phyloP scores from a whole-genome alignment of 2,329 filamentous ascomycete genomes.

The Pleoardoris graminearum region DNA sequence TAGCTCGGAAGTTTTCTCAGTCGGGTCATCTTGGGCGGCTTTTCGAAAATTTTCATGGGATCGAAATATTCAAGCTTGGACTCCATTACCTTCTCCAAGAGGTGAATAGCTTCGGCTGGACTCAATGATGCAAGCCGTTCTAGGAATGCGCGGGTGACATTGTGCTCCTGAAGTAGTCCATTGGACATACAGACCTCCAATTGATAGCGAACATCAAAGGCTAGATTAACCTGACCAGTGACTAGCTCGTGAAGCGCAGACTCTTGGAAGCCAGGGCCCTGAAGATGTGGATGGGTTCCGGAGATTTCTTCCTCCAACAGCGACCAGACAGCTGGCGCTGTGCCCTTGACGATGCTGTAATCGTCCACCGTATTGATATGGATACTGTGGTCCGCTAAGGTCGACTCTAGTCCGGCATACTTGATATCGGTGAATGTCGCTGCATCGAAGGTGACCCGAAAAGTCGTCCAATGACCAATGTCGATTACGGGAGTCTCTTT shows the following conservation, averaged over 20 bases:
- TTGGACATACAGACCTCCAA: conserved; percentile 91
- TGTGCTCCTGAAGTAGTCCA: conserved; percentile 74
- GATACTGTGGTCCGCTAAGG: conserved; percentile 75
- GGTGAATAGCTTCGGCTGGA: conserved; percentile 59
- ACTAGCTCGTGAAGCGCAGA: conserved; percentile 39
- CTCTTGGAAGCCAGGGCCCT: conserved; percentile 1
- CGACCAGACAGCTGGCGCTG: conserved; percentile 22
- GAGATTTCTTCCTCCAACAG: conserved; percentile 37
- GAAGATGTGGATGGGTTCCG: conserved; percentile 28
- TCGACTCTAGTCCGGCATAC: conserved; percentile 53
- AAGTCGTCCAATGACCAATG: conserved; percentile 67
- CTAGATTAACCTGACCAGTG: conserved; percentile 28
- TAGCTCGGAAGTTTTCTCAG: conserved; percentile 64
- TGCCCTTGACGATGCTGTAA: conserved; percentile 47
- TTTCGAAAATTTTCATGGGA: conserved; percentile 72
- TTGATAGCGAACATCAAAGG: conserved; percentile 80
- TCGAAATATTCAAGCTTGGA: conserved; percentile 64
- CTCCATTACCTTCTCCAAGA: conserved; percentile 76
- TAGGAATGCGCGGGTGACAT: conserved; percentile 70
- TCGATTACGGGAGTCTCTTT: conserved; percentile 60
- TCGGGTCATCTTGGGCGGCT: conserved; percentile 34
- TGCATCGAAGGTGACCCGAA: conserved; percentile 55
- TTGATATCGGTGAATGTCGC: conserved; percentile 33
- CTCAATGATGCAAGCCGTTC: conserved; percentile 59
- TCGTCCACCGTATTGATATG: conserved; percentile 48